Base-by-base conservation (phyloP, 352 stramenopile species). In the Phytophthora idaei region DNA sequence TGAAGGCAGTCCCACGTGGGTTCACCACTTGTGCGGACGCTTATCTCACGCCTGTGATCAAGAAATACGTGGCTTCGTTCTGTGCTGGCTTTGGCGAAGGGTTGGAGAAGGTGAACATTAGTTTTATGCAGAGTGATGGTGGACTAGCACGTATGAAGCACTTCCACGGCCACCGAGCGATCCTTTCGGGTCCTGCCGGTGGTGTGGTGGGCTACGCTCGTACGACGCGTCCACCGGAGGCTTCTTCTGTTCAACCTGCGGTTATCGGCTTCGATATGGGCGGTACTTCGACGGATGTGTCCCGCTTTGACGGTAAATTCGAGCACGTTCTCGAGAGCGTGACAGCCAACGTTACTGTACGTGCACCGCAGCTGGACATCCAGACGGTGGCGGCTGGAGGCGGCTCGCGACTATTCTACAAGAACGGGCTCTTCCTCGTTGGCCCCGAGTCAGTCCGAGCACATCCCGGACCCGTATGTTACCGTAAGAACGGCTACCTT, bases 181-280 rank as follows among this genome's bases (percentile, higher is more conserved):
- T 99, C 54, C 81, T 99, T 0, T 98, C 95, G 0, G 96, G 96
- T 9, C 96, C 96, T 39, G 96, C 96, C 5, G 96, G 94, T 46
- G 96, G 96, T 61, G 94, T 98, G 27, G 95, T 98, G n/a, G 98
- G 98, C 29, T 99, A 99, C 73, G 98, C 97, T 8, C 95, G 97
- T 54, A 99, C 96, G 2, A 96, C 89, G 0, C 76, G 84, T 42
- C 81, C 84, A 9, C 83, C 81, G 28, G 72, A 77, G 52, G 44
- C 62, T 50, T 46, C 52, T 28, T 59, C 60, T 7, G 49, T 51
- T 15, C 54, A 64, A 12, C 45, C 77, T 53, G 80, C 84, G 1
- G 85, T 93, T 25, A 99, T 99, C 67, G 98, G 98, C 21, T 99
- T 99, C 75, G 98, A 99, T 76, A 99, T 99, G 98, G 98, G 98